Base-by-base conservation (phyloP, 805 yeast genomes). In the Yarrowia yakushimensis region DNA sequence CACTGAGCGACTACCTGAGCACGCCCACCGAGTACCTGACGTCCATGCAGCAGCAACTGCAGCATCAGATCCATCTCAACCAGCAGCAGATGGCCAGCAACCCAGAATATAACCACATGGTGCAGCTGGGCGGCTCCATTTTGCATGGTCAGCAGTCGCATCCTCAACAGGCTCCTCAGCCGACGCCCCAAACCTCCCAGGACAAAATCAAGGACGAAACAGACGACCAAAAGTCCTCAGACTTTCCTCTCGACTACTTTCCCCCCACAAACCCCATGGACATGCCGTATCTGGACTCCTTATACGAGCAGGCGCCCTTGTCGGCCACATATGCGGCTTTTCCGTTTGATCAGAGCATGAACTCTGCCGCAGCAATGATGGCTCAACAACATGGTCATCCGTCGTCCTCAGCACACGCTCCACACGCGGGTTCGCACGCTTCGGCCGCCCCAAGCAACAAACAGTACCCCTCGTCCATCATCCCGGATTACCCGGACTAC, bases 161-260 rank as follows among this genome's bases (percentile, higher is more conserved):
- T 36, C 33, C 59, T 1, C 27, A 17, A 27, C 57, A 34, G 30
- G 41, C 20, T 28, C 39, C 7, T 2, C 57, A 31, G 20, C 28
- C 10, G 22, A 39, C 31, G 12, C n/a, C n/a, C n/a, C n/a, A n/a
- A n/a, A n/a, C n/a, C n/a, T n/a, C n/a, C n/a, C n/a, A n/a, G n/a
- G n/a, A n/a, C n/a, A 30, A 30, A n/a, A 23, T 48, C 30, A 48
- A 52, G 33, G 66, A 62, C 1, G 65, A 59, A 11, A 66, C 64
- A 6, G 55, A 48, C 18, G 55, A 48, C 18, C 8, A 25, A 4
- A 27, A 28, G 13, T 31, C 55, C 1, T 66, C 68, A 17, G 71
- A 68, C 50, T 68, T 68, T 59, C 71, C 71, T 20, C 64, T 68
- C 33, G 71, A 68, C 57, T 68, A 68, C 60, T 33, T 66, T 8